Evolutionary conservation across 1,284 basidiomycete species (phyloP), one percentile per base, ranked within the genome.

Genomic region (Ustilago hordei): DNA sequence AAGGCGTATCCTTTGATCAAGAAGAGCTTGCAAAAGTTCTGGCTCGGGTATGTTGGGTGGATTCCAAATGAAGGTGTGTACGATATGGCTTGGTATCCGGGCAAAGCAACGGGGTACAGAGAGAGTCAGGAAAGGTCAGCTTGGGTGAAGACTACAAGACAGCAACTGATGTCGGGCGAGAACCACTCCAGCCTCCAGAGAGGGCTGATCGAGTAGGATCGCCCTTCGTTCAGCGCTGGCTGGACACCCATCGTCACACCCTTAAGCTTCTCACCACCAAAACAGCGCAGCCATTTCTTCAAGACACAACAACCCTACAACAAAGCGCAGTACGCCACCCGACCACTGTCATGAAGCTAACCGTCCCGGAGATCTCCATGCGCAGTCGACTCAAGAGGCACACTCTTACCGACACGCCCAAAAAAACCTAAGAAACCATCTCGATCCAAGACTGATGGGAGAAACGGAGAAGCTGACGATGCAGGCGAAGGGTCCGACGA

Each of bases 61-160:
- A 34, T 74, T 28, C 71, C 76, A 2, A 34, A 58, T 23, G 28
- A 67, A 19, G 60, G 60, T n/a, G n/a, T 78, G 32, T 68, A 64
- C 45, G 76, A 78, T 23, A 57, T 67, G 60, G 57, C 32, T 19
- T 78, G 76, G 76, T 78, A 55, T 52, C 76, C 76, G 0, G 76
- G 76, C 0, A 78, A 78, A 43, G 59, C 60, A 0, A n/a, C 55
- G 3, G 76, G 76, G 1, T 75, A 64, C 48, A 43, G 59, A 39
- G 58, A 65, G 34, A 60, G 36, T 23, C 36, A 52, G 17, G 48
- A 62, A 17, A 47, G 65, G 28, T 52, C 62, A 0, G 36, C 45
- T 2, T 75, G 72, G 71, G 69, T 58, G n/a, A 15, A 57, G 34
- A 47, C 47, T 6, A 55, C 64, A 15, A 48, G 64, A 2, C 52